phyloP scores from a whole-genome alignment of 1,139 yeast species.

The Yamadazyma blattariae region DNA sequence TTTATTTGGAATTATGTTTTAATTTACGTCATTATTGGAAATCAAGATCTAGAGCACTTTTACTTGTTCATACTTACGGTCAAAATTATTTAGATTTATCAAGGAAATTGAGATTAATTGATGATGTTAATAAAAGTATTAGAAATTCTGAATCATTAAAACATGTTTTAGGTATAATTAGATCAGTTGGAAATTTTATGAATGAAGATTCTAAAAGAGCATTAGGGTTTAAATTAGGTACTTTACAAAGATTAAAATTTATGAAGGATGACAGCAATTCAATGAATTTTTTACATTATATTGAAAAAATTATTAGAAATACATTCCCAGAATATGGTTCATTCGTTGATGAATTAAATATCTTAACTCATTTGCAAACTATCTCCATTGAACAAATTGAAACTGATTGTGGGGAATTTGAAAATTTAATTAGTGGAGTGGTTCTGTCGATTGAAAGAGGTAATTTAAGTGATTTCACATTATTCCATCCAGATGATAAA shows the following conservation, averaged over 20 bases:
- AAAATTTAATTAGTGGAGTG: constrained; percentile 51
- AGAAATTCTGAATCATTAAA: constrained; percentile 62
- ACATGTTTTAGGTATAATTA: constrained; percentile 68
- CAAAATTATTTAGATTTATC: constrained; percentile 71
- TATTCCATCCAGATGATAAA: constrained; percentile 76
- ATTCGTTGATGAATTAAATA: constrained; percentile 72
- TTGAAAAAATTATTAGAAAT: constrained; percentile 74
- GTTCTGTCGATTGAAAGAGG: constrained; percentile 64
- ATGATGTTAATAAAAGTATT: constrained; percentile 64
- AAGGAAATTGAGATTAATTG: constrained; percentile 60
- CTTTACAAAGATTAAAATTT: constrained; percentile 78
- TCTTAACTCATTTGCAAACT: constrained; percentile 62
- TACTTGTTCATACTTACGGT: constrained; percentile 65
- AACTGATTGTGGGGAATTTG: constrained; percentile 65
- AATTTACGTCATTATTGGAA: constrained; percentile 84
- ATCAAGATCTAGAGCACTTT: constrained; percentile 75
- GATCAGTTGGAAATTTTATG: constrained; percentile 92
- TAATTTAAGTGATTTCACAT: constrained; percentile 62
- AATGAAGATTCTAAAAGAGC: constrained; percentile 81
- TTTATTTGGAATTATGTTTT: constrained; percentile 74
- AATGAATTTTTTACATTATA: constrained; percentile 80
- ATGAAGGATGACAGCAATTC: constrained; percentile 81
- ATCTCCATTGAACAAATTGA: constrained; percentile 75
- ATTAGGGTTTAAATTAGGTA: constrained; percentile 77
- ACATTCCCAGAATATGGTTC: constrained; percentile 75